These are phyloP conservation scores for Hippophae rhamnoides DNA, from an alignment of 306 rosid genomes.

Conservation along the genomic window DNA sequence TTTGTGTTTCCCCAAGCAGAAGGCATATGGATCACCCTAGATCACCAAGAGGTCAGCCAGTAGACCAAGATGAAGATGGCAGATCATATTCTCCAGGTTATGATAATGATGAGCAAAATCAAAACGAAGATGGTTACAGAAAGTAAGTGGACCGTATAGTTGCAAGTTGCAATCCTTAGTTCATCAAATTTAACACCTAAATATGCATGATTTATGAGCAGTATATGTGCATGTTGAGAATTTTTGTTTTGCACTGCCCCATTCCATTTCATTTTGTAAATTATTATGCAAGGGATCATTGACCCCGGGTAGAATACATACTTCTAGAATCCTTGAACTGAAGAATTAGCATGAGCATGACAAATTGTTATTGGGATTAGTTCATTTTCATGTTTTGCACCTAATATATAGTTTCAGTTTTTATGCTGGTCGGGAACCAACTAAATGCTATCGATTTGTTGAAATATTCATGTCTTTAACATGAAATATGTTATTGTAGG, in stretches of 20 bases:
- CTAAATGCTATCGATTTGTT: not conserved
- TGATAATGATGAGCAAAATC: constrained; percentile 47
- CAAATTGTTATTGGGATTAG: not conserved
- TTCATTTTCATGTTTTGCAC: not conserved
- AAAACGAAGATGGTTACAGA: constrained; percentile 41
- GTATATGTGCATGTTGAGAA: no score
- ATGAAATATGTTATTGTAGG: constrained; percentile 26
- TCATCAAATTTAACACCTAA: no score
- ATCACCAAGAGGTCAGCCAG: constrained; percentile 66
- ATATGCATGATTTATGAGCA: no score
- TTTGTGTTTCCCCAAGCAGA: constrained; percentile 23
- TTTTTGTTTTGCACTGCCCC: no score
- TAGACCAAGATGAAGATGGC: constrained; percentile 51
- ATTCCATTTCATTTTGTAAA: no score
- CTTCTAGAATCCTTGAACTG: not conserved
- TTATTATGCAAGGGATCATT: no score
- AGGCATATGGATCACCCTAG: constrained; percentile 60
- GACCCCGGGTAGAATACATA: no score
- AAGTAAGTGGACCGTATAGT: constrained; percentile 34
- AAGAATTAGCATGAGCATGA: not conserved
- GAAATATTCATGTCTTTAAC: constrained; percentile 3
- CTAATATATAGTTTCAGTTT: not conserved
- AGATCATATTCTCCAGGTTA: constrained; percentile 67
- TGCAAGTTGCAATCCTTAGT: no score
- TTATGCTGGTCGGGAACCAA: not conserved